Evolutionary conservation across 371 early-diverging fungal species (phyloP).

Genomic region (Smittium culicis): DNA sequence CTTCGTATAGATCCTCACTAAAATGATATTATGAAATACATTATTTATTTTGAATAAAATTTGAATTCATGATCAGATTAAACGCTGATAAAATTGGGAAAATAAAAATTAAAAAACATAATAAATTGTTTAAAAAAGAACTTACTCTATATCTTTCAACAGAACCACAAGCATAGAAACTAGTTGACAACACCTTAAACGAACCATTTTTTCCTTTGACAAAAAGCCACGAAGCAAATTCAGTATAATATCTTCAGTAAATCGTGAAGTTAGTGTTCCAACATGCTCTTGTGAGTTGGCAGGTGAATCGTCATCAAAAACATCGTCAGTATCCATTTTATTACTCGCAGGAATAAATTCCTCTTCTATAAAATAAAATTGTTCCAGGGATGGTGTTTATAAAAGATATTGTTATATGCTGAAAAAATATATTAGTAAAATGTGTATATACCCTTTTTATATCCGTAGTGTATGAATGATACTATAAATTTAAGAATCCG

Average conservation of each 20-base stretch:
- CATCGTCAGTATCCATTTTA: slow-evolving; percentile 19
- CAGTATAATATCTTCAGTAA: slow-evolving; percentile 49
- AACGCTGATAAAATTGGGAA: no score
- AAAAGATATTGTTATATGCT: no score
- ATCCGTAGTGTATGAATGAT: slow-evolving; percentile 53
- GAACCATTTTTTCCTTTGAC: slow-evolving; percentile 55
- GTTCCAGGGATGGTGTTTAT: no score
- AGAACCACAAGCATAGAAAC: slow-evolving; percentile 58
- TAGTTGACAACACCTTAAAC: slow-evolving; percentile 65
- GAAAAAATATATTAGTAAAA: no score
- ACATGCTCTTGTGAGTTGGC: slow-evolving; percentile 23
- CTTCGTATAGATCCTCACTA: no score
- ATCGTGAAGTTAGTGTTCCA: slow-evolving; percentile 52
- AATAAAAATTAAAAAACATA: no score
- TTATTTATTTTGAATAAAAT: no score
- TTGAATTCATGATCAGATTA: no score
- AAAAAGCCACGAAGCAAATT: slow-evolving; percentile 57
- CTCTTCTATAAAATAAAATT: no score
- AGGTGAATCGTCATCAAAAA: slow-evolving; percentile 14
- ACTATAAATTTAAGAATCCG: slow-evolving; percentile 58
- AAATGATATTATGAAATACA: no score
- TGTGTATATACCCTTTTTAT: slow-evolving; percentile 45
- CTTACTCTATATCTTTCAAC: slow-evolving; percentile 69
- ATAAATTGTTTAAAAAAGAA: no score
- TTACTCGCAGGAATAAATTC: slow-evolving; percentile 18